A percentile compares a stretch with the other conserved stretches of the same genome.
phyloP scores from a whole-genome alignment of 805 yeast genomes.

The Teunomyces gatunensis region DNA sequence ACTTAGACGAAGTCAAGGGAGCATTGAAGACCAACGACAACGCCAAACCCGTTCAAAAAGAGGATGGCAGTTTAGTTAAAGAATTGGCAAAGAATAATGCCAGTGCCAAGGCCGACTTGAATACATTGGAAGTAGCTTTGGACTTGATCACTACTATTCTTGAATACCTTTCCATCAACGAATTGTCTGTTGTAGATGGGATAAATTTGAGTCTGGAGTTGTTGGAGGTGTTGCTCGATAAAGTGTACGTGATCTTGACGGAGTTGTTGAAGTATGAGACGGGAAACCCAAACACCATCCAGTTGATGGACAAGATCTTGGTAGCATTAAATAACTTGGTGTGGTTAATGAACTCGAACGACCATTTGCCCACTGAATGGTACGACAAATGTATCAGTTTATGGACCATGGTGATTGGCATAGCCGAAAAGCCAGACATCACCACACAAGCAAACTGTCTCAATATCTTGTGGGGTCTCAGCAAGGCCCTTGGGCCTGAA shows the following conservation, averaged over 20 bases:
- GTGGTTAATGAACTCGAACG: constrained; percentile 49
- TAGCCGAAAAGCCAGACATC: constrained; percentile 14
- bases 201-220: constrained; percentile 18
- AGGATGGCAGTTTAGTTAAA: constrained; percentile 7
- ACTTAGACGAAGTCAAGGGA: not conserved
- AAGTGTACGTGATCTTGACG: constrained; percentile 29
- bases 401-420: constrained; percentile 27
- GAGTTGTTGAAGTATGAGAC: constrained; percentile 40
- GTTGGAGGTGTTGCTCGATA: constrained; percentile 16
- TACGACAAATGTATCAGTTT: constrained; percentile 21
- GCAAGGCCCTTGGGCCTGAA: constrained; percentile 36
- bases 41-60: constrained; percentile 4
- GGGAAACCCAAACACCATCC: constrained; percentile 18
- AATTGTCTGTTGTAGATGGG: constrained; percentile 14
- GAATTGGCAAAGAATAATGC: constrained; percentile 23
- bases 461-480: constrained; percentile 37
- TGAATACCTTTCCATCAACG: constrained; percentile 45
- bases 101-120: constrained; percentile 5
- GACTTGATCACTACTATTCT: constrained; percentile 76
- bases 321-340: constrained; percentile 69
- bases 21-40: constrained; percentile 2
- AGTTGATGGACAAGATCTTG: constrained; percentile 54
- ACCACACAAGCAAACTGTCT: constrained; percentile 31
- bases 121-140: constrained; percentile 56
- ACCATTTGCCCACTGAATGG: constrained; percentile 41